Base-by-base conservation (phyloP, 768 basidiomycete species). In the Lenzites betulinus region DNA sequence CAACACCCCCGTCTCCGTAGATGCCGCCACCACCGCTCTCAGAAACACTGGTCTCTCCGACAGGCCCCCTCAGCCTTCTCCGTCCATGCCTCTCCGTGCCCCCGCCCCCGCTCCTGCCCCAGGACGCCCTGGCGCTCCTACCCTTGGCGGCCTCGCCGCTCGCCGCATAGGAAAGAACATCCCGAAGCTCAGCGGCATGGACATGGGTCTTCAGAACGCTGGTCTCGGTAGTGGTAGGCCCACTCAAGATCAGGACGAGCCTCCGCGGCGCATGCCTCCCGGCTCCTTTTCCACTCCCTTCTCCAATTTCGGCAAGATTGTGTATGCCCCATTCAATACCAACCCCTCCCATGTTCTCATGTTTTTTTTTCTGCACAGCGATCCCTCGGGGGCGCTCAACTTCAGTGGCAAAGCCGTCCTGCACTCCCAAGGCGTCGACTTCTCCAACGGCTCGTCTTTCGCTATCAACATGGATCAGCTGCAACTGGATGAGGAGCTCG, bases 381-480 rank as follows among this genome's bases (percentile, higher is more conserved):
- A 99, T 77, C 94, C 95, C 0, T 95, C 93, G 1, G 97, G 97
- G n/a, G 87, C 88, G 0, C 88, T 99, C 66, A 94, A 93, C 70
- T 99, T 98, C 69, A 84, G 82, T 23, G 92, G 92, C 54, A 98
- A 98, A 71, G 97, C 97, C 5, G 85, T 98, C 39, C 75, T 99
- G 12, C 92, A 96, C 69, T 89, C 95, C 0, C 79, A 87, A 23
- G 97, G 97, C 56, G 89, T 90, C 39, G 85, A 90, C 66, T 99
- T 99, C 73, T 88, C 87, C 28, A 93, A 87, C 65, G 97, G 97
- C 44, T 83, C 89, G 43, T 93, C 90, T 9, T 97, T 93, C 74
- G 81, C 86, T 54, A 97, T 99, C 77, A 96, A 93, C 75, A 96
- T 96, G 96, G 84, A 85, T 59, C 89, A 98, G 71, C 83, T 99